phyloP scores from a whole-genome alignment of 129 eudicot genomes.

The carrot (Daucus carota) region DNA sequence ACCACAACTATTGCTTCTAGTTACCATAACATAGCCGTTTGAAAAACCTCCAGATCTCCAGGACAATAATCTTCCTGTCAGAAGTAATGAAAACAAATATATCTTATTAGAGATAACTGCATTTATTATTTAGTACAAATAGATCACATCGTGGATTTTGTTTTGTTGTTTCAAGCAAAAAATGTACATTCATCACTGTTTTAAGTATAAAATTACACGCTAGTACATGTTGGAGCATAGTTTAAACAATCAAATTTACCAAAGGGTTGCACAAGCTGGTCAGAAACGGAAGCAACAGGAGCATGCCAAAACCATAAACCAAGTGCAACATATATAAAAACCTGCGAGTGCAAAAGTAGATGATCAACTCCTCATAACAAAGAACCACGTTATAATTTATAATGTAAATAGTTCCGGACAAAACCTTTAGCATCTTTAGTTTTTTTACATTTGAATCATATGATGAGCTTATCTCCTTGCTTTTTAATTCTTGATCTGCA shows the following conservation, averaged over 20 bases:
- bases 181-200: background rate
- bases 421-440: conserved; percentile 46
- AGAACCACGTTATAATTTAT: conserved; percentile 4
- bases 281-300: conserved; percentile 66
- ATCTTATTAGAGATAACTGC: background rate
- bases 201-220: background rate
- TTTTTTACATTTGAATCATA: conserved; percentile 34
- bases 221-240: background rate
- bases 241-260: conserved; percentile 33
- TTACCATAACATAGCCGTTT: conserved; percentile 7
- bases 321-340: conserved; percentile 31
- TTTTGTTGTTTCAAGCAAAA: background rate
- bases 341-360: conserved; percentile 28
- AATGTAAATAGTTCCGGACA: conserved; percentile 8
- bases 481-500: conserved; percentile 53
- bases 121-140: background rate
- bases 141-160: background rate
- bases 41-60: conserved; percentile 2
- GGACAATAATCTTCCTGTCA: conserved; percentile 37
- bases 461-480: conserved; percentile 44
- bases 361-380: conserved; percentile 12
- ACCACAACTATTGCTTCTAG: background rate
- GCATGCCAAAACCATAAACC: conserved; percentile 50
- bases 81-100: background rate
- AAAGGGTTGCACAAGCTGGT: conserved; percentile 64